Conservation (phyloP, 176 grass and related monocot genomes). For the Zizania latifolia region DNA sequence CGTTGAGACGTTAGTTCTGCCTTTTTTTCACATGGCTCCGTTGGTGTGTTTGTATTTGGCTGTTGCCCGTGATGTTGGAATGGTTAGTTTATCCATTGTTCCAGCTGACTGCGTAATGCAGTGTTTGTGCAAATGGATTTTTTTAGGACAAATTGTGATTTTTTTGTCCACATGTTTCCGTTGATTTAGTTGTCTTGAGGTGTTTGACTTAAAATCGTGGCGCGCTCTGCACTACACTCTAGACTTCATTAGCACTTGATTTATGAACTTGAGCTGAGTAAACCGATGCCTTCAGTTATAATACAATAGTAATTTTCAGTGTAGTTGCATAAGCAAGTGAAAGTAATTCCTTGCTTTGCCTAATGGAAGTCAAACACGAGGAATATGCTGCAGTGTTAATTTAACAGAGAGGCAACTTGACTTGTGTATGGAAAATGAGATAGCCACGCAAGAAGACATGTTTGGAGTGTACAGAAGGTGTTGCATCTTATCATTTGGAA, state of each 20-base stretch:
- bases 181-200: neutral
- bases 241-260: neutral
- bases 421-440: neutral
- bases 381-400: neutral
- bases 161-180: neutral
- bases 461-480: neutral
- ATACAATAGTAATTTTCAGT: neutral
- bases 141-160: too few species aligned
- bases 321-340: conserved; percentile 6
- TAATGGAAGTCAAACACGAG: conserved; percentile 10
- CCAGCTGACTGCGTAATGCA: neutral
- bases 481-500: neutral
- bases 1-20: neutral
- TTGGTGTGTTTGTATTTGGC: neutral
- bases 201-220: neutral
- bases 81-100: neutral
- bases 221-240: neutral
- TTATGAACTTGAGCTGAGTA: neutral
- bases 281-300: neutral
- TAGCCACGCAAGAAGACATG: neutral
- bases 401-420: conserved; percentile 6
- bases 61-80: neutral
- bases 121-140: neutral
- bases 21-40: neutral
- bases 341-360: conserved; percentile 19